Conservation (phyloP, 495 filamentous ascomycete species). For the Sabuloglossum arenarium region DNA sequence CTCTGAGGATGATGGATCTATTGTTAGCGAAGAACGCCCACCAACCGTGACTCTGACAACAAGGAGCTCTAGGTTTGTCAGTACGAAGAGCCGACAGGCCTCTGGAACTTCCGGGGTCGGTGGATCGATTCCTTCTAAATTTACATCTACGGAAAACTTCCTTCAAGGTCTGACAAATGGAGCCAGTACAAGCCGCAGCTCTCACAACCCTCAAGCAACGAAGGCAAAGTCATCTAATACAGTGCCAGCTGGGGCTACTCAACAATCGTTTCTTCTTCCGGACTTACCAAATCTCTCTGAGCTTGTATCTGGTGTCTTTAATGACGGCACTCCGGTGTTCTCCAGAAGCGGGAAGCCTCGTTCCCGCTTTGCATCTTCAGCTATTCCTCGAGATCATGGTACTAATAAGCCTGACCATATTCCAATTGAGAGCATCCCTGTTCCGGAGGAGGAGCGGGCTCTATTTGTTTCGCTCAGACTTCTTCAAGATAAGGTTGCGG, state of each 20-base stretch:
- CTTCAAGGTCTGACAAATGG: not conserved
- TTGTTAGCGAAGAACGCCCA: conserved; percentile 29
- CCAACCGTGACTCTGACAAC: conserved; percentile 23
- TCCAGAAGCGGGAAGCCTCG: conserved; percentile 27
- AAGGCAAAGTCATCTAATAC: not conserved
- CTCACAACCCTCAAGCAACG: not conserved
- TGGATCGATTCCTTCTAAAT: conserved; percentile 9
- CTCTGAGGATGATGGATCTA: conserved; percentile 33
- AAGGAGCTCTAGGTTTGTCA: conserved; percentile 35
- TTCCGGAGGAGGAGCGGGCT: conserved; percentile 48
- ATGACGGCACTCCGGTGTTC: conserved; percentile 45
- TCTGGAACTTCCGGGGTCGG: conserved; percentile 12
- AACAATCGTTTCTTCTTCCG: conserved; percentile 43
- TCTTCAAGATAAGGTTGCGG: conserved; percentile 39
- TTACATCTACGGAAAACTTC: not conserved
- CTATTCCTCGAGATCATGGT: conserved; percentile 2
- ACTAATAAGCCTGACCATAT: conserved; percentile 11
- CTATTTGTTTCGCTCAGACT: conserved; percentile 45
- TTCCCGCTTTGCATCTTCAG: conserved; percentile 34
- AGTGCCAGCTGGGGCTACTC: not conserved
- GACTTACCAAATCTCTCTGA: conserved; percentile 52
- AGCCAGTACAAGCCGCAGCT: not conserved
- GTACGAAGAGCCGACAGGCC: conserved; percentile 23
- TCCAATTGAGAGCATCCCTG: conserved; percentile 37
- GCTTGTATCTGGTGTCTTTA: conserved; percentile 44